phyloP scores from a whole-genome alignment of 805 yeast species.

The Candida easanensis region DNA sequence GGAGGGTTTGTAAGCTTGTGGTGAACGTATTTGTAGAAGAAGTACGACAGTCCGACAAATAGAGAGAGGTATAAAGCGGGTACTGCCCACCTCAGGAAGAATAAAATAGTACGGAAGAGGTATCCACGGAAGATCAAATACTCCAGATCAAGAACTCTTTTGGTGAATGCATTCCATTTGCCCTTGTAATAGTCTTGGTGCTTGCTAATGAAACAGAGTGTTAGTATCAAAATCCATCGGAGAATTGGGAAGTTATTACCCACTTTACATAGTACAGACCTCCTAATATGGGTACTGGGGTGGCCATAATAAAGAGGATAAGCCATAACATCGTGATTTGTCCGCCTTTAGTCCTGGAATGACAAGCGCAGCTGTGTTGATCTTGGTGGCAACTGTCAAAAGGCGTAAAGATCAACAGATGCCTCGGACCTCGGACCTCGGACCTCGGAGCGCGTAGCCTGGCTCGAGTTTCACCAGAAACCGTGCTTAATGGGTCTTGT shows the following conservation, averaged over 20 bases:
- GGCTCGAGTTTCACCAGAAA: too few relatives aligned
- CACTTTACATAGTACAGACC: not conserved
- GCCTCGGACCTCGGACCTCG: too few relatives aligned
- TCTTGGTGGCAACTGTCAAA: too few relatives aligned
- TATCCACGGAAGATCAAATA: constrained; percentile 17
- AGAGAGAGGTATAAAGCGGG: constrained; percentile 20
- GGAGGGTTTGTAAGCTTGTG: constrained; percentile 18
- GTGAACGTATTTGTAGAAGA: constrained; percentile 17
- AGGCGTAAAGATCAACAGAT: too few relatives aligned
- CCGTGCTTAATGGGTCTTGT: too few relatives aligned
- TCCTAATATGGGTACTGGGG: not conserved
- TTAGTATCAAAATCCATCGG: not conserved
- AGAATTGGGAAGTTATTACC: not conserved
- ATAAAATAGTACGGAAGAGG: not conserved
- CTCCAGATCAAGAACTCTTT: constrained; percentile 4
- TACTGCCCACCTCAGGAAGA: constrained; percentile 17
- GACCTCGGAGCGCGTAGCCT: too few relatives aligned
- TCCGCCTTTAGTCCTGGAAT: too few relatives aligned
- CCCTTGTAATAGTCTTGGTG: not conserved
- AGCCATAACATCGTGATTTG: not conserved
- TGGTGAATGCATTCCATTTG: not conserved
- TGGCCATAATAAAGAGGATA: not conserved
- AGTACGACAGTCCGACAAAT: constrained; percentile 10
- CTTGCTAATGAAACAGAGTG: not conserved
- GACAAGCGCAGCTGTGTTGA: too few relatives aligned